Base-by-base conservation (phyloP, 148 eudicot species). In the Cornus kousa region DNA sequence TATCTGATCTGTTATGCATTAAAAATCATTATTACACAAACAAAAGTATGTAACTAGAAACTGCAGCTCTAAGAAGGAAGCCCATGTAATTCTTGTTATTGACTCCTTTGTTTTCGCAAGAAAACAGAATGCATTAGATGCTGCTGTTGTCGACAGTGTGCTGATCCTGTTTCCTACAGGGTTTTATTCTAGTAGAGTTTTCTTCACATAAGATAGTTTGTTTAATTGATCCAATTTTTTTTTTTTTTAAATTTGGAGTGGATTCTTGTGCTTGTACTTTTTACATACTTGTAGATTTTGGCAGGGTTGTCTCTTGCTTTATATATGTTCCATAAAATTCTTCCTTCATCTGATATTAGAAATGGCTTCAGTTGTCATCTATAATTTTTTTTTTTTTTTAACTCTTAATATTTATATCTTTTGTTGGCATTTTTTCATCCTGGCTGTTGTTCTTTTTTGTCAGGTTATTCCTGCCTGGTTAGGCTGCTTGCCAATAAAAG, bases 391-490 rank as follows among this genome's bases (percentile, higher is more conserved):
- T 24, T 28, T 10, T 17, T n/a, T n/a, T n/a, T n/a, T n/a, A n/a
- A n/a, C n/a, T n/a, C 40, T 53, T 9, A 9, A 60, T 17, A 59
- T 33, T 53, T 62, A 19, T 75, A 31, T 70, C 57, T 70, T 40
- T 50, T 13, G 17, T 71, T 55, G 33, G 74, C 75, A 35, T 73
- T 69, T 80, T 23, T 13, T 68, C 68, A 50, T 53, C 66, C 16
- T 60, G 40, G 46, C 4, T 66, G 20, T 20, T 77, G 67, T 17
- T 24, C 3, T 43, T 74, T 33, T 82, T 79, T 76, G 71, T 70
- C 85, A 94, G 98, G 83, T 94, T 69, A 70, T 94, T 82, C 98
- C 97, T 85, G 95, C 91, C 33, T 93, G 97, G 97, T 77, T 93
- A 80, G 77, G 83, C 76, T 90, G 97, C 85, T 88, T 93, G 83